Conservation (phyloP, 1,139 yeast species). For the Hansenula sp. region DNA sequence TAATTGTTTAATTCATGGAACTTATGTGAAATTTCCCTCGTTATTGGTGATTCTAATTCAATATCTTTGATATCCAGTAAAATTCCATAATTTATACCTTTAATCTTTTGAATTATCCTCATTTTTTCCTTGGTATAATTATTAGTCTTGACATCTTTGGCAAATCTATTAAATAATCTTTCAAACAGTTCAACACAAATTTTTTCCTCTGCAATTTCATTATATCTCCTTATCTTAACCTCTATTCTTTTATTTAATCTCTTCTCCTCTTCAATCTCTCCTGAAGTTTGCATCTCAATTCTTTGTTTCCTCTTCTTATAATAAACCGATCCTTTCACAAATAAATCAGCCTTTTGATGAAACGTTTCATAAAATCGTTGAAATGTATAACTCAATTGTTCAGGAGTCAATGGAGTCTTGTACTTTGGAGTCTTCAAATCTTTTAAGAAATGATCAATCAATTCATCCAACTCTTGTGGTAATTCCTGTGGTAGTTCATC, state of each 20-base stretch:
- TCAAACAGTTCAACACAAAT: slow-evolving; percentile 11
- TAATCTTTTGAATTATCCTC: slow-evolving; percentile 8
- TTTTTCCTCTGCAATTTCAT: slow-evolving; percentile 15
- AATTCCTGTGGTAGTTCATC: slow-evolving; percentile 10
- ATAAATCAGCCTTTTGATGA: slow-evolving; percentile 6
- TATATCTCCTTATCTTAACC: slow-evolving; percentile 4
- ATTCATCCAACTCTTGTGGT: slow-evolving; percentile 7
- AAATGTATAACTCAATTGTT: slow-evolving; percentile 47
- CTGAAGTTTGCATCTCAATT: slow-evolving; percentile 7
- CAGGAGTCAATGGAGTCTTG: slow-evolving; percentile 45
- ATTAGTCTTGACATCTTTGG: slow-evolving; percentile 11
- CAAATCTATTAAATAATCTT: slow-evolving; percentile 13
- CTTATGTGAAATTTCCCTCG: slow-evolving; percentile 7
- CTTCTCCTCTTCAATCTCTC: slow-evolving; percentile 4
- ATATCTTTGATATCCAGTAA: slow-evolving; percentile 17
- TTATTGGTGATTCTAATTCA: slow-evolving; percentile 7
- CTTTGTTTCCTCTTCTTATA: neutral
- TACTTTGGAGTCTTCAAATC: slow-evolving; percentile 55
- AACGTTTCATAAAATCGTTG: slow-evolving; percentile 42
- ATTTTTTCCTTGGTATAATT: slow-evolving; percentile 12
- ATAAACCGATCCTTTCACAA: slow-evolving; percentile 13
- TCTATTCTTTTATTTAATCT: slow-evolving; percentile 5
- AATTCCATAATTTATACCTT: slow-evolving; percentile 11
- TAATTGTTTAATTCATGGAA: slow-evolving; percentile 5
- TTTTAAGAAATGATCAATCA: slow-evolving; percentile 31